Conservation (phyloP, 192 early-diverging fungal genomes). For the Thoreauomyces humboldtii region DNA sequence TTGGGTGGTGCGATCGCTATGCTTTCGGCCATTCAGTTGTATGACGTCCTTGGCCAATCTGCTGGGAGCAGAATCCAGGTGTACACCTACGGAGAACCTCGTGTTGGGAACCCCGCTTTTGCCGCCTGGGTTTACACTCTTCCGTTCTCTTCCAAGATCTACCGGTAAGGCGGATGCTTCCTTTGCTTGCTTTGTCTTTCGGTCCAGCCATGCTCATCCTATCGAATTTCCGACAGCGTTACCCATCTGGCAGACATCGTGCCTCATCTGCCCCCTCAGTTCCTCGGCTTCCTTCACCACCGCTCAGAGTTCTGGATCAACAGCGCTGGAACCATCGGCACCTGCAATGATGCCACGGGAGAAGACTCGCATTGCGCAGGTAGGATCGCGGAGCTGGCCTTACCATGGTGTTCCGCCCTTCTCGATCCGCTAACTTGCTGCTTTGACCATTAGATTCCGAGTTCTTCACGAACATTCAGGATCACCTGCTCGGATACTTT, state of each 20-base stretch:
- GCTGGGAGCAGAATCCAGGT: constrained; percentile 13
- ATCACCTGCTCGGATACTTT: constrained; percentile 24
- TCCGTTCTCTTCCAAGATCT: constrained; percentile 16
- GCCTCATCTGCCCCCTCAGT: constrained; percentile 20
- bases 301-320: constrained; percentile 31
- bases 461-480: no score
- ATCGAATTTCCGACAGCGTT: no score
- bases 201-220: no score
- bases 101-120: constrained; percentile 42
- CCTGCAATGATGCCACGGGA: constrained; percentile 25
- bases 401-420: background rate
- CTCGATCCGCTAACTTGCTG: no score
- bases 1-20: constrained; percentile 36
- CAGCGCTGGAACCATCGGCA: constrained; percentile 3
- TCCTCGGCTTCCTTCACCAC: constrained; percentile 25
- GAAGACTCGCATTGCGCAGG: constrained; percentile 18
- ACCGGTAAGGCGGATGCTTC: no score
- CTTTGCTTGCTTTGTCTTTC: no score
- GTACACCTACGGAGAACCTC: constrained; percentile 38
- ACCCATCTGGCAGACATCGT: constrained; percentile 30
- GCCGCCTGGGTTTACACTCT: constrained; percentile 18
- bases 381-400: no score
- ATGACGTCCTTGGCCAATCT: constrained; percentile 9
- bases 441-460: no score
- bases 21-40: constrained; percentile 32